Evolutionary conservation across 169 alveolate species (phyloP).

Genomic region (Eimeria necatrix): DNA sequence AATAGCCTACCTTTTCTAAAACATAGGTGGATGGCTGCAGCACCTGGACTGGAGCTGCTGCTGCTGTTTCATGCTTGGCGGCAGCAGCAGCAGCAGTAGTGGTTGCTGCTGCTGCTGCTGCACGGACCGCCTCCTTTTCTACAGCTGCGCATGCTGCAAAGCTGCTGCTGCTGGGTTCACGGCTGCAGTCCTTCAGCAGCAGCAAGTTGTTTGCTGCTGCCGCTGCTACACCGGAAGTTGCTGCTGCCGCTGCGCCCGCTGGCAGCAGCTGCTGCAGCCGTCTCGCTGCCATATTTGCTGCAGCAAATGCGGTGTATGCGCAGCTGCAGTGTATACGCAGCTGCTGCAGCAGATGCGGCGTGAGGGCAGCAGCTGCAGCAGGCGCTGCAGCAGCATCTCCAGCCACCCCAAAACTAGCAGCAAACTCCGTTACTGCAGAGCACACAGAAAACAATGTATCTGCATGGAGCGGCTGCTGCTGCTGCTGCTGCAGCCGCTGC

Average conservation of each 20-base stretch:
- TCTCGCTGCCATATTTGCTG: constrained; percentile 3
- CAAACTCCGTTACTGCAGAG: constrained; percentile 9
- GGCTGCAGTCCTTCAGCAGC: constrained; percentile 3
- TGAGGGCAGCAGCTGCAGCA: neutral
- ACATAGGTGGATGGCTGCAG: neutral
- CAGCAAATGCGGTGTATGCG: constrained; percentile 7
- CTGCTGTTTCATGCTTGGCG: neutral
- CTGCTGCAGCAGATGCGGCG: constrained; percentile 15
- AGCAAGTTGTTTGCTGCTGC: constrained; percentile 11
- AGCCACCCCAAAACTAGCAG: neutral
- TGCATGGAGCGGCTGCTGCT: neutral
- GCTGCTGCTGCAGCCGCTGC: neutral
- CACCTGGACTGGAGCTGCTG: constrained; percentile 2
- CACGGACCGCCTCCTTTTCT: neutral
- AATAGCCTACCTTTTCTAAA: neutral
- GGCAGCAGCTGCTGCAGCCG: constrained; percentile 56
- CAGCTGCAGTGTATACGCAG: constrained; percentile 49
- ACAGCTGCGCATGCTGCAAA: neutral
- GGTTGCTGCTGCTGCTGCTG: neutral
- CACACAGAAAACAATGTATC: neutral
- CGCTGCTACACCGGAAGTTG: neutral
- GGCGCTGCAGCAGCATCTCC: constrained; percentile 1
- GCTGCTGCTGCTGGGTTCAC: neutral
- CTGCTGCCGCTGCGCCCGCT: constrained; percentile 23
- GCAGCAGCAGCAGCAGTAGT: constrained; percentile 39